Evolutionary conservation across 169 alveolate species (phyloP), one percentile per base, ranked within the genome.

Genomic region (Eimeria necatrix): DNA sequence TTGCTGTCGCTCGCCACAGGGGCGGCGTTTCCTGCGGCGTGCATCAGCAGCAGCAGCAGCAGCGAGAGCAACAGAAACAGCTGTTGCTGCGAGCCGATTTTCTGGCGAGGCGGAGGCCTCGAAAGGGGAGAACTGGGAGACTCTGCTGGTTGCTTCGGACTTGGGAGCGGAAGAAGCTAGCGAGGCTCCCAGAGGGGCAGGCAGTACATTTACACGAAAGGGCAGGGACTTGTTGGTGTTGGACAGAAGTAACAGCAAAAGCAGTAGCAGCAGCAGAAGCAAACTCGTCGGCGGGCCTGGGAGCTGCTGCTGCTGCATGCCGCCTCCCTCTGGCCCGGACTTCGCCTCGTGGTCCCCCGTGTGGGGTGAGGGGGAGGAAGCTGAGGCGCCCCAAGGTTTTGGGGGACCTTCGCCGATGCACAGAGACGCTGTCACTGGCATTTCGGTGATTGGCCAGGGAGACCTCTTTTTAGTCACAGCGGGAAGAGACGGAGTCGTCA

Each of bases 401-500:
- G 46, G 60, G 53, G 70, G 71, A 46, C 92, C 91, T 49, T 83
- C 91, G 51, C 89, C 74, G 16, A 56, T 76, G 53, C 95, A 91
- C 91, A 20, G 91, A 20, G 95, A 91, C 49, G 95, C 95, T 10
- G 80, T 91, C 56, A 56, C 73, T 7, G 95, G 73, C 74, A 41
- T 91, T 64, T 48, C 76, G 1, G 86, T 64, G 16, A 22, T 59
- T 18, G 73, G 73, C 24, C 73, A 59, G 64, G 51, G 14, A 14
- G 91, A 91, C 7, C 74, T 91, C 12, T 46, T 60, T 16, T 48
- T 91, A 8, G 86, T 61, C 32, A 73, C 95, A 8, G 71, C 86
- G n/a, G 95, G 95, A 12, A 26, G 95, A n/a, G 95, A 91, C 73
- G 95, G 95, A 24, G 86, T 91, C 48, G 92, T 91, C 6, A 76